Evolutionary conservation across 140 eudicot species (phyloP), one percentile per base, ranked within the genome.

Genomic region (Bidens hawaiensis): DNA sequence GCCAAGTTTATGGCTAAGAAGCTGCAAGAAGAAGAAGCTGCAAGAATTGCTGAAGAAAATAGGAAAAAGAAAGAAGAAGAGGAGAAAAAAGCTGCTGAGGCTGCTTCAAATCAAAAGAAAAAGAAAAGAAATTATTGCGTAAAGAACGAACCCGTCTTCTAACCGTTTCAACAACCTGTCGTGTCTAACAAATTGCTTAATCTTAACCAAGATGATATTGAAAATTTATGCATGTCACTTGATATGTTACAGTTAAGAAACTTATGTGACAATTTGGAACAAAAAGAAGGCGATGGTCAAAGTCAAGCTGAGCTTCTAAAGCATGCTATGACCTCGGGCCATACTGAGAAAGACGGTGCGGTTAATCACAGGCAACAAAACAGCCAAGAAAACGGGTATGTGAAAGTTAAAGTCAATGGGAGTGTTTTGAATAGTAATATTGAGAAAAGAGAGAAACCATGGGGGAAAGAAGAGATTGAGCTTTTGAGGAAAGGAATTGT

Each of bases 391-490:
- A 88, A 80, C 58, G 90, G 90, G 5, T 63, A 75, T 40, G 74
- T 30, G 16, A 63, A 70, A 38, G 49, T 51, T 13, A 75, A 77
- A 28, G 52, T 57, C 16, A 75, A 77, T 38, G 81, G 75, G 1
- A 68, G 43, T 16, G 69, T 80, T 16, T 1, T 72, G 0, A 78
- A 58, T 56, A 22, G 58, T 55, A 77, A 31, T 64, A 14, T 6
- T 23, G 87, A 57, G 80, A 89, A 82, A 59, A 85, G 67, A 64
- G 97, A 85, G 68, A 89, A 89, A 70, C 88, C 86, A 0, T 89
- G 97, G 97, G 70, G 73, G 42, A 89, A 66, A 71, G 97, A 89
- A 64, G 96, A 88, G 81, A 85, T 88, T 46, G 96, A 88, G 67
- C 74, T 85, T 9, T 71, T 88, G 22, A 80, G 87, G 49, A 88